These are phyloP conservation scores for Pluteus cervinus DNA, from an alignment of 768 basidiomycete genomes.

Conservation along the genomic window DNA sequence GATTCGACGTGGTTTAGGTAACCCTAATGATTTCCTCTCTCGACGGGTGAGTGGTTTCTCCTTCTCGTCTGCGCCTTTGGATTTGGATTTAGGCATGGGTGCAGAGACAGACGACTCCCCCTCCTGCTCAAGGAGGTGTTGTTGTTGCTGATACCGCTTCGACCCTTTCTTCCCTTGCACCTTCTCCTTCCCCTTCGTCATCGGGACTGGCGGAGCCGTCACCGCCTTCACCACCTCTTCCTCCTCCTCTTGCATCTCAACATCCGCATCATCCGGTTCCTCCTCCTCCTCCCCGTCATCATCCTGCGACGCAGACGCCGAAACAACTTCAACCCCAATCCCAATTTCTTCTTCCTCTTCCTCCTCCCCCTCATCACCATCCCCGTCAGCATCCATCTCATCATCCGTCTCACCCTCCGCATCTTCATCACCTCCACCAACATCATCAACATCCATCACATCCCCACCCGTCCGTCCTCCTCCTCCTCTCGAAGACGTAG, in stretches of 20 bases:
- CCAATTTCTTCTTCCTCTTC: constrained; percentile 11
- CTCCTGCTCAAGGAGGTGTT: constrained; percentile 27
- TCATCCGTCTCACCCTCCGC: no score
- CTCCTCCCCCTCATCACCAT: constrained; percentile 15
- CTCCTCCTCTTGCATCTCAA: constrained; percentile 7
- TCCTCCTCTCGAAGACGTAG: neutral
- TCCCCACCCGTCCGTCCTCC: constrained; percentile 3
- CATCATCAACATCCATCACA: constrained; percentile 12
- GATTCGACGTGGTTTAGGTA: constrained; percentile 48
- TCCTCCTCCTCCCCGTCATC: constrained; percentile 12
- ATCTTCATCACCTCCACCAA: constrained; percentile 7
- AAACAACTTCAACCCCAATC: constrained; percentile 9
- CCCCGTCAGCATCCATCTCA: constrained; percentile 9
- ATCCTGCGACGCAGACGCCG: constrained; percentile 4
- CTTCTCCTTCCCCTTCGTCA: no score
- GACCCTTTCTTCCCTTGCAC: no score
- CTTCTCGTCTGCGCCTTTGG: neutral
- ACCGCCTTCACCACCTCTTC: no score
- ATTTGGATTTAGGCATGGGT: constrained; percentile 13
- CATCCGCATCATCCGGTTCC: constrained; percentile 12
- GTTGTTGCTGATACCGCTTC: constrained; percentile 17
- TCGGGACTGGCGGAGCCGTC: no score
- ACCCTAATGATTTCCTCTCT: constrained; percentile 61
- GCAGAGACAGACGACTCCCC: constrained; percentile 10
- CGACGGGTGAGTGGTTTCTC: constrained; percentile 52